Base-by-base conservation (phyloP, 345 rosid species). In the Brassica juncea region DNA sequence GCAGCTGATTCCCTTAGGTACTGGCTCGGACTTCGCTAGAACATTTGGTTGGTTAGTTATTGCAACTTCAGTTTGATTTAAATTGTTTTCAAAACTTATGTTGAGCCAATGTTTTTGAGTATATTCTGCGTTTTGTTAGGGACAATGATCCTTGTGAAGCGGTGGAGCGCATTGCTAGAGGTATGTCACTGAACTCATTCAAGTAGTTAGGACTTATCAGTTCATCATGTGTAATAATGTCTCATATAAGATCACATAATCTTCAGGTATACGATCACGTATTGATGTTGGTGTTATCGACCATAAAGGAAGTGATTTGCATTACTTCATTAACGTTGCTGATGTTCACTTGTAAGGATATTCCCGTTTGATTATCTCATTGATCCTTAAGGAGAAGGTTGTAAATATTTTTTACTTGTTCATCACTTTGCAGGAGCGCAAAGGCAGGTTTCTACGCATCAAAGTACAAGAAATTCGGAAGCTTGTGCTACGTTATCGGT, bases 401-500 rank as follows among this genome's bases (percentile, higher is more conserved):
- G 57, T 82, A 30, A 77, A 15, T 77, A 62, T 28, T 30, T 0
- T 52, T 1, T 42, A 70, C 70, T 74, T 37, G 74, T 58, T 65
- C 47, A 55, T 82, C 52, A 79, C 82, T 73, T 27, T 54, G 58
- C 87, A 95, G 99, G 93, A 95, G 94, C 66, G 99, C 99, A 64
- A 95, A 93, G 85, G 97, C 97, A 65, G 99, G 99, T 21, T 93
- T 86, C 78, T 88, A 87, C 79, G 98, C 98, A 47, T 86, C 99
- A 71, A 90, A 89, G 79, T 95, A 91, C 86, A 95, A 93, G 87
- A 89, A 84, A 82, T 92, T 88, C 72, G 94, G 97, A 68, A 90
- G 86, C 65, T 84, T 96, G 70, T 93, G 98, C 82, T 92, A 96
- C 73, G 91, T 96, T 25, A 84, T 93, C 14, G 95, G 99, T 32